These are phyloP conservation scores for Davidsoniella eucalypti DNA, from an alignment of 2,329 filamentous ascomycete genomes.

Conservation along the genomic window DNA sequence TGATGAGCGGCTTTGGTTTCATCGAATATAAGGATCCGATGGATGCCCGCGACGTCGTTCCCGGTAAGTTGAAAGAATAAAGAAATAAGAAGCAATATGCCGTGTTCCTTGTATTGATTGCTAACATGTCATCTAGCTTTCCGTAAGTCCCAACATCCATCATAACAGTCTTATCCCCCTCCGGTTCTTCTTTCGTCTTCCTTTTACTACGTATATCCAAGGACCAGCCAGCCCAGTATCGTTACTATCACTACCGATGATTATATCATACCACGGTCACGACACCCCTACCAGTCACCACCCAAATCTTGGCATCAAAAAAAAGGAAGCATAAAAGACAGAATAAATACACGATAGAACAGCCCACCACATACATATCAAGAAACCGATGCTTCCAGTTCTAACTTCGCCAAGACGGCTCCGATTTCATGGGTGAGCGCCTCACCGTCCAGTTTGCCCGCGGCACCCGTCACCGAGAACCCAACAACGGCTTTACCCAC, in stretches of 20 bases:
- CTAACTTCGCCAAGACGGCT: conserved; percentile 52
- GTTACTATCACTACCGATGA: not conserved
- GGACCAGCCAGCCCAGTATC: no score
- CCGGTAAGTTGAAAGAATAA: conserved; percentile 47
- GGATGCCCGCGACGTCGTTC: conserved; percentile 96
- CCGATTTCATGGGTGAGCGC: conserved; percentile 94
- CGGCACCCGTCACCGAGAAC: conserved; percentile 48
- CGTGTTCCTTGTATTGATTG: not conserved
- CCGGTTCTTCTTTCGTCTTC: not conserved
- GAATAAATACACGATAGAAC: no score
- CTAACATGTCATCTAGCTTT: conserved; percentile 30
- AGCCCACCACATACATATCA: conserved; percentile 1
- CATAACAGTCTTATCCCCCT: not conserved
- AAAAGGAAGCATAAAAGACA: no score
- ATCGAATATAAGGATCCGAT: conserved; percentile 98
- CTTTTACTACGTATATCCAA: not conserved
- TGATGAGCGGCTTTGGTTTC: conserved; percentile 99
- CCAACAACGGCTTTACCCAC: conserved; percentile 25
- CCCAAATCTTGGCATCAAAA: not conserved
- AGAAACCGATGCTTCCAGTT: not conserved
- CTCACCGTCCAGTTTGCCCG: conserved; percentile 96
- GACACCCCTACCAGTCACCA: not conserved
- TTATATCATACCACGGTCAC: not conserved
- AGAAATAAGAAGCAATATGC: no score
- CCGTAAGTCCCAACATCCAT: conserved; percentile 31